Percentiles rank a stretch among this genome's conserved stretches.
Evolutionary conservation across 2,329 filamentous ascomycete species (phyloP).

Genomic region (Lanzia echinophila): DNA sequence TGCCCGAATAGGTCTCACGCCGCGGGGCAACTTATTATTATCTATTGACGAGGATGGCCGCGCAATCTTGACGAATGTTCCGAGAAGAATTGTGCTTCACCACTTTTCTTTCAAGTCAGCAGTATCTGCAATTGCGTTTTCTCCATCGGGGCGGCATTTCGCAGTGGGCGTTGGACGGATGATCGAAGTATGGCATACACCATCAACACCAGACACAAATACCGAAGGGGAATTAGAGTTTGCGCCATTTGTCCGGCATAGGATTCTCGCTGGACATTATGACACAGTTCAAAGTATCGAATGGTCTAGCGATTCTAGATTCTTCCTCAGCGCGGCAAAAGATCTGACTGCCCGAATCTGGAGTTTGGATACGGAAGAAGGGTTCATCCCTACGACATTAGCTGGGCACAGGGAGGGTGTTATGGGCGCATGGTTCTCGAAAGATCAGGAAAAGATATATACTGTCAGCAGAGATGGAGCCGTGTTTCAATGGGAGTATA

Average conservation of each 20-base stretch:
- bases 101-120: constrained; percentile 90
- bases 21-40: constrained; percentile 84
- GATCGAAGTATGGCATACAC: constrained; percentile 94
- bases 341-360: constrained; percentile 92
- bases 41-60: constrained; percentile 91
- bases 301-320: constrained; percentile 94
- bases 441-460: constrained; percentile 90
- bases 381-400: constrained; percentile 82
- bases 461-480: constrained; percentile 97
- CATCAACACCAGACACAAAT: constrained; percentile 76
- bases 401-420: constrained; percentile 88
- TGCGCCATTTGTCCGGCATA: constrained; percentile 85
- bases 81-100: constrained; percentile 78
- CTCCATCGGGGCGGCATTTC: constrained; percentile 85
- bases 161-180: constrained; percentile 80
- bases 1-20: constrained; percentile 76
- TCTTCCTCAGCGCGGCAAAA: constrained; percentile 87
- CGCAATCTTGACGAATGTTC: constrained; percentile 87
- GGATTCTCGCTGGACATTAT: constrained; percentile 81
- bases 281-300: constrained; percentile 80
- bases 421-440: constrained; percentile 93
- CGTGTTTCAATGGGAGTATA: constrained; percentile 88
- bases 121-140: constrained; percentile 80
- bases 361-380: constrained; percentile 82
- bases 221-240: constrained; percentile 82